These are phyloP conservation scores for Rostrohypoxylon terebratum DNA, from an alignment of 495 filamentous ascomycete species.

Conservation along the genomic window DNA sequence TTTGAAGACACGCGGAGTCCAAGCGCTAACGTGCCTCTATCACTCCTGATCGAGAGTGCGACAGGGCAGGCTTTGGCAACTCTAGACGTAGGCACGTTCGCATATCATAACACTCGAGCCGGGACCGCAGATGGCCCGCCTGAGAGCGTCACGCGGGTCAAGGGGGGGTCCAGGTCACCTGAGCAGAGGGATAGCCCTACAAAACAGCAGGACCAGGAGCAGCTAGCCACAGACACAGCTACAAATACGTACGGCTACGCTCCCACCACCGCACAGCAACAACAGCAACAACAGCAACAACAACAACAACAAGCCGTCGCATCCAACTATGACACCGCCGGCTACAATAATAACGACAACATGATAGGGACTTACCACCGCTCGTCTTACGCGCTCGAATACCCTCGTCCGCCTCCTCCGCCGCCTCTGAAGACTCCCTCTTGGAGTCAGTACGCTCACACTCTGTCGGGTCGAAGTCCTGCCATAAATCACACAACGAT, in stretches of 20 bases:
- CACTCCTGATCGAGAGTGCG: constrained; percentile 75
- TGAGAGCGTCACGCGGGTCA: constrained; percentile 59
- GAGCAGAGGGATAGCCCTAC: constrained; percentile 56
- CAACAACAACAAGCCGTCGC: constrained; percentile 52
- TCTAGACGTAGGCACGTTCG: constrained; percentile 80
- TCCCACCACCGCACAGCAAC: constrained; percentile 50
- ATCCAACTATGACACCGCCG: constrained; percentile 50
- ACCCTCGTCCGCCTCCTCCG: constrained; percentile 56
- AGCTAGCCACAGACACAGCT: constrained; percentile 47
- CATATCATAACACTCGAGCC: constrained; percentile 65
- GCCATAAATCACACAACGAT: constrained; percentile 50
- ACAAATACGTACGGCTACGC: constrained; percentile 64
- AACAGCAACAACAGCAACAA: constrained; percentile 43
- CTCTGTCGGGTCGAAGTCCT: constrained; percentile 57
- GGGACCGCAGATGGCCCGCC: constrained; percentile 54
- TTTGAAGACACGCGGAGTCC: constrained; percentile 74
- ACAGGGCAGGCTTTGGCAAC: constrained; percentile 70
- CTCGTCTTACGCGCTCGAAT: constrained; percentile 58
- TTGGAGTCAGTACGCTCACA: constrained; percentile 60
- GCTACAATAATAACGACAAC: constrained; percentile 58
- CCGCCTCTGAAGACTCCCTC: constrained; percentile 62
- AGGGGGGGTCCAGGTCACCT: constrained; percentile 56
- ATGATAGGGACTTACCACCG: constrained; percentile 62
- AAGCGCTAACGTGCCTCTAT: constrained; percentile 77
- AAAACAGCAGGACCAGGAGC: constrained; percentile 51